phyloP scores from a whole-genome alignment of 345 rosid species.

The Nephelium lappaceum region DNA sequence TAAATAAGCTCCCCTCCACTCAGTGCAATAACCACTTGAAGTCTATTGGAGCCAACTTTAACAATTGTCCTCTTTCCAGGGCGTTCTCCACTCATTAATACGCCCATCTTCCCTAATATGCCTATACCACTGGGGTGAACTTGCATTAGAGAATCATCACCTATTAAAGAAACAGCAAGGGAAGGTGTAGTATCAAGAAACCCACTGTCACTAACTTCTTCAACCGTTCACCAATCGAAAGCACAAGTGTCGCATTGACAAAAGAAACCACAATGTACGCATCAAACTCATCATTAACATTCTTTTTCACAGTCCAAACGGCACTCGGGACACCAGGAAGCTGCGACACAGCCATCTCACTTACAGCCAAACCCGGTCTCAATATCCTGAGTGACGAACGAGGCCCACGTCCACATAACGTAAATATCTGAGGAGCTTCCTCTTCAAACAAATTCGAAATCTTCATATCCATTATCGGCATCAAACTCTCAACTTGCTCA shows the following conservation, averaged over 20 bases:
- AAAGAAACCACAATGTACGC: constrained; percentile 98
- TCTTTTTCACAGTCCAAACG: constrained; percentile 98
- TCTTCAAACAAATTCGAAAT: constrained; percentile 90
- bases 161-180: constrained; percentile 87
- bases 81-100: constrained; percentile 97
- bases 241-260: constrained; percentile 93
- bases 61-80: constrained; percentile 98
- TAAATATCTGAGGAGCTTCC: constrained; percentile 92
- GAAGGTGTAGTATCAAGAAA: constrained; percentile 98
- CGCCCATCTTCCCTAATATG: constrained; percentile 99
- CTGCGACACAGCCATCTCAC: constrained; percentile 99
- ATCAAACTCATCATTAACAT: constrained; percentile 84
- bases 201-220: constrained; percentile 97
- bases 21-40: constrained; percentile 94
- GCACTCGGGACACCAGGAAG: constrained; percentile 99
- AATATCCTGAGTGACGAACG: constrained; percentile 91
- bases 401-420: constrained; percentile 95
- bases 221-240: constrained; percentile 98
- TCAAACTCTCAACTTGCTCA: constrained; percentile 94
- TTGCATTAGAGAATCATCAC: constrained; percentile 99
- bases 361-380: constrained; percentile 92
- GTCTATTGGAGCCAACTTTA: constrained; percentile 94
- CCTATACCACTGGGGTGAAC: constrained; percentile 97
- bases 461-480: constrained; percentile 99
- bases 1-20: constrained; percentile 98